These are phyloP conservation scores for Agaricus subrufescens DNA, from an alignment of 768 basidiomycete genomes.

Conservation along the genomic window DNA sequence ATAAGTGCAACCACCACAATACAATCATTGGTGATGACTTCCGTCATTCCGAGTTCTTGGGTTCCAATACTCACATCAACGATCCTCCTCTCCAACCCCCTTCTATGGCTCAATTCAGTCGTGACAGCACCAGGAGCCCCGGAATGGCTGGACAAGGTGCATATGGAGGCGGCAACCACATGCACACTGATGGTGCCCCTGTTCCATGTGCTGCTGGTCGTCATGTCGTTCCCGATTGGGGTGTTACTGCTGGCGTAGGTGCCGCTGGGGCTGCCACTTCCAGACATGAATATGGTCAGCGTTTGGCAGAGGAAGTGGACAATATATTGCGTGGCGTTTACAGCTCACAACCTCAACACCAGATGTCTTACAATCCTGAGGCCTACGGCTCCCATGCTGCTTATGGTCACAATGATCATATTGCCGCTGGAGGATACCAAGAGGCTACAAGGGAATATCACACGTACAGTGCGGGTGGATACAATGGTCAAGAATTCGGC, in stretches of 20 bases:
- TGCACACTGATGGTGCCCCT: slow-evolving; percentile 24
- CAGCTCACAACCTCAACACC: slow-evolving; percentile 35
- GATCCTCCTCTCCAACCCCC: slow-evolving; percentile 5
- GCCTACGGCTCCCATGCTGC: slow-evolving; percentile 37
- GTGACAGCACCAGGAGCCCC: too few species aligned
- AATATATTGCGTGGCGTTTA: slow-evolving; percentile 30
- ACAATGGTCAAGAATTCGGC: slow-evolving; percentile 19
- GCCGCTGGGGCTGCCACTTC: slow-evolving; percentile 13
- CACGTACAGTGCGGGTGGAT: slow-evolving; percentile 20
- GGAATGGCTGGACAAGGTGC: slow-evolving; percentile 38
- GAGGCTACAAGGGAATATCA: slow-evolving; percentile 27
- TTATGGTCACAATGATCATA: slow-evolving; percentile 19
- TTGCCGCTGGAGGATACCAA: slow-evolving; percentile 21
- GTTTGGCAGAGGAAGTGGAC: slow-evolving; percentile 24
- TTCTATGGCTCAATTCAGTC: too few species aligned
- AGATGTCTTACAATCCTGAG: slow-evolving; percentile 35
- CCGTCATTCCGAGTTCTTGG: too few species aligned
- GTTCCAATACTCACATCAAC: slow-evolving; percentile 23
- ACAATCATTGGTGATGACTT: slow-evolving; percentile 29
- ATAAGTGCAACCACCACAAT: slow-evolving; percentile 24
- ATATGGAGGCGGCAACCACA: slow-evolving; percentile 34
- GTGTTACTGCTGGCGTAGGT: not conserved
- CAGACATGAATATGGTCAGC: slow-evolving; percentile 35
- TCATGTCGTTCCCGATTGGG: slow-evolving; percentile 15
- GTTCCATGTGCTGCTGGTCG: slow-evolving; percentile 2